Evolutionary conservation across 192 early-diverging fungal species (phyloP).

Genomic region (Spinellus fusiger): DNA sequence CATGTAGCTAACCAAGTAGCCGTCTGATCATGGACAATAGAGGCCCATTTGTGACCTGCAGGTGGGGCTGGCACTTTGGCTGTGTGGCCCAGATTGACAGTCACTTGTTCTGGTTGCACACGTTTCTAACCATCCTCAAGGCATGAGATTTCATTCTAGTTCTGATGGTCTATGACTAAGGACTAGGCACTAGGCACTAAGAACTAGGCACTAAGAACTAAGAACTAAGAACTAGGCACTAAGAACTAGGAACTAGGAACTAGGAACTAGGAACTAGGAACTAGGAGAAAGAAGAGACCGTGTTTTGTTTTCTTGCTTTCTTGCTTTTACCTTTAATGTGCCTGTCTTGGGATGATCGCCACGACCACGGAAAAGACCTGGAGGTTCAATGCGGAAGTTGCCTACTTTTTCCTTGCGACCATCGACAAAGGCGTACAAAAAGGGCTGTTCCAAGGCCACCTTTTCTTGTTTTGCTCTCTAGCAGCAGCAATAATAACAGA

Average conservation of each 20-base stretch:
- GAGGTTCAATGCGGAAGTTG: conserved; percentile 96
- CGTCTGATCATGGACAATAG: conserved; percentile 81
- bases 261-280: no score
- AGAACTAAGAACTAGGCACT: no score
- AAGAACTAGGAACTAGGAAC: no score
- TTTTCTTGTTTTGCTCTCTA: conserved; percentile 65
- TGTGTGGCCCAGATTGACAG: conserved; percentile 81
- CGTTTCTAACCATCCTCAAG: conserved; percentile 57
- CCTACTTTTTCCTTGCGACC: conserved; percentile 95
- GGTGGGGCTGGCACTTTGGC: conserved; percentile 78
- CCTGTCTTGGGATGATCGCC: conserved; percentile 96
- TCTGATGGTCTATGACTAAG: background rate
- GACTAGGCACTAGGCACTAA: no score
- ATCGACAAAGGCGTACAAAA: conserved; percentile 69
- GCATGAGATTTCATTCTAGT: no score
- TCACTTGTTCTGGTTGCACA: conserved; percentile 90
- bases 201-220: no score
- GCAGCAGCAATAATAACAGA: background rate
- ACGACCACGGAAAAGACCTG: conserved; percentile 93
- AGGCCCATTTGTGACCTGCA: conserved; percentile 83
- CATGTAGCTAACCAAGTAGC: conserved; percentile 97
- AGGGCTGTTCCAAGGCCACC: conserved; percentile 64
- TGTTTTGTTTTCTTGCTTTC: background rate
- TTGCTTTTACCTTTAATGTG: conserved; percentile 61
- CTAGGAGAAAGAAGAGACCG: no score